Percentiles rank a stretch among this genome's conserved stretches.
These are phyloP conservation scores for Bromus sterilis DNA, from an alignment of 176 grass and related monocot species.

Conservation along the genomic window DNA sequence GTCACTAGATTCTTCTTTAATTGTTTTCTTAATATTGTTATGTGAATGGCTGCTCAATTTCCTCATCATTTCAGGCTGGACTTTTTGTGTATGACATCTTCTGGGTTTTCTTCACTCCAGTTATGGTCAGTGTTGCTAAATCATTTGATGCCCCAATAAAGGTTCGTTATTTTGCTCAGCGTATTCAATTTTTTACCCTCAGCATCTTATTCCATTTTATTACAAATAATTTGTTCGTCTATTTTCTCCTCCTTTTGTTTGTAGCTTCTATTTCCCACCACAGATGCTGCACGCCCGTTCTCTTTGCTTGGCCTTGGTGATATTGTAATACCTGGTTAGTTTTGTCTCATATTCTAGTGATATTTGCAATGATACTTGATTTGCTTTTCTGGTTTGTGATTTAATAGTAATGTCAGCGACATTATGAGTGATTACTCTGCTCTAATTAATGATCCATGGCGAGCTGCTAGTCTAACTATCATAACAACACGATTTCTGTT, in stretches of 20 bases:
- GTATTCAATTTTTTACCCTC: neutral
- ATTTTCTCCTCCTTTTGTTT: neutral
- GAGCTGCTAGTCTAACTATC: neutral
- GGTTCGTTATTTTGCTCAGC: constrained; percentile 25
- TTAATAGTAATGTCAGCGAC: neutral
- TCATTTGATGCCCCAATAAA: constrained; percentile 99
- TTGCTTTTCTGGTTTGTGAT: neutral
- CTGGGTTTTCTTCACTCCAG: constrained; percentile 98
- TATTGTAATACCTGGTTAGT: constrained; percentile 85
- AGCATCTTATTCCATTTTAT: neutral
- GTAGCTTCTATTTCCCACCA: constrained; percentile 85
- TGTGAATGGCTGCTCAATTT: neutral
- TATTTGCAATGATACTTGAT: neutral
- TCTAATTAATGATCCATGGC: neutral
- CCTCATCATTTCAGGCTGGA: constrained; percentile 39
- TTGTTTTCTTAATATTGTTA: neutral
- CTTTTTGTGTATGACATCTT: constrained; percentile 96
- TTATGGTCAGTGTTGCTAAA: constrained; percentile 98
- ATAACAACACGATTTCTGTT: neutral
- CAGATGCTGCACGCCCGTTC: constrained; percentile 66
- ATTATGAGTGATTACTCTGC: neutral
- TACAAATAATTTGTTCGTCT: neutral
- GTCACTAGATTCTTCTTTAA: neutral
- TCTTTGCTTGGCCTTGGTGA: constrained; percentile 98
- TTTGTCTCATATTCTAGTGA: neutral